phyloP scores from a whole-genome alignment of 78 protist genomes.

The Cavenderia fasciculata region DNA sequence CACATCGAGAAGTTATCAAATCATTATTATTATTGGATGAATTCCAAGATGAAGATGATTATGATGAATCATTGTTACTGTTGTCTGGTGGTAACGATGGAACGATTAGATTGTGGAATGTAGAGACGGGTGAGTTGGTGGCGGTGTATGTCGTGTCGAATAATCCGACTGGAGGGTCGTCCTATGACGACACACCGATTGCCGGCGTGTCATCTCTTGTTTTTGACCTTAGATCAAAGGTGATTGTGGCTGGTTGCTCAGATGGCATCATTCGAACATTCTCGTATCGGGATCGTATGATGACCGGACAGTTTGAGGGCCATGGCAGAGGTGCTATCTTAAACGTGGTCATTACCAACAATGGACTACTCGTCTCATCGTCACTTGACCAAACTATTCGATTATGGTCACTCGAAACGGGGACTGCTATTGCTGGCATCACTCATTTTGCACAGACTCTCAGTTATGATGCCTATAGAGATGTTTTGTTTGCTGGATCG shows the following conservation, averaged over 20 bases:
- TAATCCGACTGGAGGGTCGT: background rate
- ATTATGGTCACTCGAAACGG: slow-evolving; percentile 26
- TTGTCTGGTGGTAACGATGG: slow-evolving; percentile 62
- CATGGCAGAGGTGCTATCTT: slow-evolving; percentile 72
- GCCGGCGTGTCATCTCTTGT: background rate
- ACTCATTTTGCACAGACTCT: slow-evolving; percentile 25
- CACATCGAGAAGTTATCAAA: slow-evolving; percentile 2
- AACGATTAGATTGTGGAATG: slow-evolving; percentile 43
- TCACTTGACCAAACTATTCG: slow-evolving; percentile 52
- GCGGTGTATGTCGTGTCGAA: background rate
- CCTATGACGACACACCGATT: background rate
- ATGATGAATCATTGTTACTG: background rate
- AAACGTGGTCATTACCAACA: slow-evolving; percentile 21
- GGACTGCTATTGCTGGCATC: background rate
- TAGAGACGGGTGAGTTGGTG: slow-evolving; percentile 11
- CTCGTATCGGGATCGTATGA: background rate
- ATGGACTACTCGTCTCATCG: slow-evolving; percentile 36
- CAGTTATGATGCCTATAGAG: slow-evolving; percentile 41
- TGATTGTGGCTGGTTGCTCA: slow-evolving; percentile 9
- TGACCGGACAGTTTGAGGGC: slow-evolving; percentile 25
- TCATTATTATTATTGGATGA: background rate
- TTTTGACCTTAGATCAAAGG: background rate
- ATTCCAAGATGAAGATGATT: no score
- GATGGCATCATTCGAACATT: slow-evolving; percentile 61
- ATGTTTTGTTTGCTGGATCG: slow-evolving; percentile 31